Conservation (phyloP, 306 rosid species). For the Casuarina equisetifolia region DNA sequence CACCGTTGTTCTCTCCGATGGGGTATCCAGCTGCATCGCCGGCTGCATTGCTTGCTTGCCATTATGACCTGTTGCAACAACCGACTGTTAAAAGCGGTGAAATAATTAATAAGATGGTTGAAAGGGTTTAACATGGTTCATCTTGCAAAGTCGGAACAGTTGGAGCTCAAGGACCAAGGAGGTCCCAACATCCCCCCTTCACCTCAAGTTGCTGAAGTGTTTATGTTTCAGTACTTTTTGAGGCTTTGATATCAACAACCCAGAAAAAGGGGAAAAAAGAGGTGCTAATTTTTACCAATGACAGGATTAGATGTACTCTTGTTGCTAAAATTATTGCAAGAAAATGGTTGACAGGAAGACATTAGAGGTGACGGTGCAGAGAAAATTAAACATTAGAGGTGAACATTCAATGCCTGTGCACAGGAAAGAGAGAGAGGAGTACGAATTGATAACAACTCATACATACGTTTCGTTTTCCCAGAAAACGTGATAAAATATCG, state of each 20-base stretch:
- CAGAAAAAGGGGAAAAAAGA: too few relatives aligned
- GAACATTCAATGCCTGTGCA: too few relatives aligned
- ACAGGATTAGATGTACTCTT: too few relatives aligned
- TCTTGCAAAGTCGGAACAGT: neutral
- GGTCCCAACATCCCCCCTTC: too few relatives aligned
- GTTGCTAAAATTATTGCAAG: neutral
- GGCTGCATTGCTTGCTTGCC: constrained; percentile 36
- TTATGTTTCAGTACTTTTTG: neutral
- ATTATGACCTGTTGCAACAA: constrained; percentile 37
- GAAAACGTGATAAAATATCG: neutral
- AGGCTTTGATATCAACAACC: too few relatives aligned
- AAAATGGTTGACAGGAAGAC: neutral
- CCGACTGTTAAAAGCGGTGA: neutral
- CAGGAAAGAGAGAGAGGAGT: too few relatives aligned
- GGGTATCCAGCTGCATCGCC: constrained; percentile 32
- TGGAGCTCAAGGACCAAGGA: too few relatives aligned
- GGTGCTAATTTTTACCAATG: too few relatives aligned
- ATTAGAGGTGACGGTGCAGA: neutral
- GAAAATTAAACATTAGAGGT: neutral
- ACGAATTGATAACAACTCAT: neutral
- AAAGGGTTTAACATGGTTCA: neutral
- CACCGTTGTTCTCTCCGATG: constrained; percentile 43
- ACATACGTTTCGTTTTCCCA: neutral
- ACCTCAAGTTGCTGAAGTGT: neutral
- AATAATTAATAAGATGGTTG: neutral